Conservation (phyloP, 176 grass and related monocot species). For the Eremochloa ophiuroides region DNA sequence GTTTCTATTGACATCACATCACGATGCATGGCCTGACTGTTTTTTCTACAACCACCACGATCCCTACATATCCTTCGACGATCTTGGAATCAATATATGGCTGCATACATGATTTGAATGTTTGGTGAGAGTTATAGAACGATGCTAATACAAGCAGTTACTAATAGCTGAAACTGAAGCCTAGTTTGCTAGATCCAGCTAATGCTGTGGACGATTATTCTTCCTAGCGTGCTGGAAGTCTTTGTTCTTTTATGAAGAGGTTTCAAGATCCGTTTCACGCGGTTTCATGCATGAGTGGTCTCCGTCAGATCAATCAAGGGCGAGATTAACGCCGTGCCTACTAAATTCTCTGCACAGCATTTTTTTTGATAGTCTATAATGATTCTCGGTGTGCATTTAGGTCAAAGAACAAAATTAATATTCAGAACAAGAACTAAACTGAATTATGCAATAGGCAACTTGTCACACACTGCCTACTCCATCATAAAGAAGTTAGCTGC, state of each 20-base stretch:
- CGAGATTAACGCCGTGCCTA: constrained; percentile 3
- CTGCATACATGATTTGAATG: background rate
- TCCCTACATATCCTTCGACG: background rate
- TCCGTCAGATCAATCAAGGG: constrained; percentile 26
- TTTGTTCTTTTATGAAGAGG: constrained; percentile 8
- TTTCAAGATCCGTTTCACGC: constrained; percentile 22
- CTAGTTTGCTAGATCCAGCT: constrained; percentile 6
- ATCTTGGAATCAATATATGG: background rate
- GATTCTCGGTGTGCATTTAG: background rate
- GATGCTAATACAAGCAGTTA: background rate
- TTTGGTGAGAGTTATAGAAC: background rate
- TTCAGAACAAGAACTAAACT: background rate
- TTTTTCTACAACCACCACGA: constrained; percentile 25
- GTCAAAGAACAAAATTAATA: background rate
- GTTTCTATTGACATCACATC: constrained; percentile 17
- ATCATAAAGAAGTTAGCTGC: background rate
- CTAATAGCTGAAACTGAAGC: background rate
- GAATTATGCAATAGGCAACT: background rate
- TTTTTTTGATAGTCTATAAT: background rate
- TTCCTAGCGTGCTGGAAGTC: background rate
- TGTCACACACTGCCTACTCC: background rate
- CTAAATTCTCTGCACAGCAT: background rate
- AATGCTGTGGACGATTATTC: background rate
- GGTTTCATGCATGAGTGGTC: background rate
- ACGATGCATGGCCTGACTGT: background rate